Conservation (phyloP, 371 early-diverging fungal genomes). For the Mortierella sp. region DNA sequence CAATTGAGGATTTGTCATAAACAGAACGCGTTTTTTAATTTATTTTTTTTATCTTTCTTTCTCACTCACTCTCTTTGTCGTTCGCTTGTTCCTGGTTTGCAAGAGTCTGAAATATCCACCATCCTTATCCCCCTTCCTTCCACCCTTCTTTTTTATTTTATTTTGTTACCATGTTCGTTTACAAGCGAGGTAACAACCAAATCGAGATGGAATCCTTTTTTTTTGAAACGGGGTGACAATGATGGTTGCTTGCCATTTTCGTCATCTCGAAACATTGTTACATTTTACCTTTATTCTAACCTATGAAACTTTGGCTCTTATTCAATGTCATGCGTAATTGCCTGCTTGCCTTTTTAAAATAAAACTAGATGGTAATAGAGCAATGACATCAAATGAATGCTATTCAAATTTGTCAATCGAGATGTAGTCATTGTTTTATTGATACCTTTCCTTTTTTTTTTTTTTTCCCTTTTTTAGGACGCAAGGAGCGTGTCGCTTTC, state of each 20-base stretch:
- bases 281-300: background rate
- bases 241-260: background rate
- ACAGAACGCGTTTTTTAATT: background rate
- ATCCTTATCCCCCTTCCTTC: background rate
- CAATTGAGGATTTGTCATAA: background rate
- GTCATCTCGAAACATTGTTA: background rate
- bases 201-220: too few species aligned
- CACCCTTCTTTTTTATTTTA: slow-evolving; percentile 8
- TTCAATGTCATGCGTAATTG: background rate
- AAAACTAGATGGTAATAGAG: slow-evolving; percentile 11
- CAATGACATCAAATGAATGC: background rate
- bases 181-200: slow-evolving; percentile 74
- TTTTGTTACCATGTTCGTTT: slow-evolving; percentile 73
- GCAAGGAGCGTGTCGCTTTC: slow-evolving; percentile 92
- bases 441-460: background rate
- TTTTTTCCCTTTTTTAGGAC: slow-evolving; percentile 56
- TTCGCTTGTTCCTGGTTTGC: background rate
- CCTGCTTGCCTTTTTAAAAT: background rate
- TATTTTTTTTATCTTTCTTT: background rate
- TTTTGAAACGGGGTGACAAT: too few species aligned
- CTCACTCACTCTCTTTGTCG: background rate
- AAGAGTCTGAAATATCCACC: background rate
- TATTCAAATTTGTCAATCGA: background rate
- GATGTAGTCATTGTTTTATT: background rate
- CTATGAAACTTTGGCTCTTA: background rate